Evolutionary conservation across 2,329 filamentous ascomycete species (phyloP), one percentile per base, ranked within the genome.

Genomic region (Ilyonectria mors-panacis): DNA sequence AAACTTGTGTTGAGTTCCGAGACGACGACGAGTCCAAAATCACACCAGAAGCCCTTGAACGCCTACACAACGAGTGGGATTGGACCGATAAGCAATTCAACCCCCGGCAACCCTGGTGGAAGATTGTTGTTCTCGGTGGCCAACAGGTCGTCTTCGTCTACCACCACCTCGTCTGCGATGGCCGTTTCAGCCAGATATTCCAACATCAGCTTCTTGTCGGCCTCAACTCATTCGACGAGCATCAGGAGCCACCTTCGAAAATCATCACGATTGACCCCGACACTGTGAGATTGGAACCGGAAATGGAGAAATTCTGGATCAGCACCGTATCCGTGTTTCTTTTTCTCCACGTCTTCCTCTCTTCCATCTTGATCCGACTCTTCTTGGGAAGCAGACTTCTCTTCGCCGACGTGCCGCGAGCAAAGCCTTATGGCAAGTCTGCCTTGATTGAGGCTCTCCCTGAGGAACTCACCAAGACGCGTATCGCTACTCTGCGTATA

Each of bases 151-250:
- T 51, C 8, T 73, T 73, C 42, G 67, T 73, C 21, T 71, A 64
- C n/a, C 71, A 73, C 28, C 70, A 73, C 26, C 9, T 69, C 1
- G 12, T 73, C 2, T 61, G 67, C 6, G 71, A 73, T 1, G 71
- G 71, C 4, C 62, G 67, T 3, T 71, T 67, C 6, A 63, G 66
- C 0, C 59, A 67, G 8, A 30, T 55, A 0, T 73, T 73, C 23
- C 69, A 73, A 9, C 50, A 26, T 5, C 44, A 70, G 9, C 64
- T 73, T 23, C 65, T 73, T 1, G 28, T 47, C 2, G 69, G 54
- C 0, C 50, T 73, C 13, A 67, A 73, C 28, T 56, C 62, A 0
- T 57, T 56, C 15, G 23, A 58, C 13, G 28, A 45, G 13, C 8
- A 53, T 1, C n/a, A 55, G 6, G 10, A 37, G 6, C n/a, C 21